These are phyloP conservation scores for Fusarium praegraminearum DNA, from an alignment of 2,329 filamentous ascomycete genomes.

Conservation along the genomic window DNA sequence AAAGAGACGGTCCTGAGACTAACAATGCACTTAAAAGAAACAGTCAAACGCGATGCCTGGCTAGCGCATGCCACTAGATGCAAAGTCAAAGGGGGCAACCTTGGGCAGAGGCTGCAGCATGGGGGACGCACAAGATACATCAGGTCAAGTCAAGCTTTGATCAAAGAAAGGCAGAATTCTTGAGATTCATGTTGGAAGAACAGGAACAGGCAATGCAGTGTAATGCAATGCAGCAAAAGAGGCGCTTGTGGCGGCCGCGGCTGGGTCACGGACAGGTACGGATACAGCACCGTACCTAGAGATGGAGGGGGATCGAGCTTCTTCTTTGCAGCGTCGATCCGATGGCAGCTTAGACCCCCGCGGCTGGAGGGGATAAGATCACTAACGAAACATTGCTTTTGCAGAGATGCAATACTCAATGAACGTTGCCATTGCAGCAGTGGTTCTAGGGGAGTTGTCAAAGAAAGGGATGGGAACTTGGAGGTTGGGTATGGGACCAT, in stretches of 20 bases:
- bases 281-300: neutral
- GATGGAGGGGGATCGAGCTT: conserved; percentile 27
- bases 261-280: conserved; percentile 15
- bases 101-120: neutral
- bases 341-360: conserved; percentile 32
- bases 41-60: conserved; percentile 11
- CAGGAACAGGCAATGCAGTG: conserved; percentile 16
- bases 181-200: conserved; percentile 17
- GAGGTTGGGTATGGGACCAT: neutral
- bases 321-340: conserved; percentile 37
- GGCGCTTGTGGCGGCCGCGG: conserved; percentile 44
- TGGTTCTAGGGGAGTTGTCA: neutral
- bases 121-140: conserved; percentile 3
- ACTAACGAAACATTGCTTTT: conserved; percentile 23
- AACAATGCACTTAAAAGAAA: conserved; percentile 34
- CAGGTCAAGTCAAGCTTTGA: neutral
- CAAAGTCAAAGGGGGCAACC: conserved; percentile 33
- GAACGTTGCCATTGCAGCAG: neutral
- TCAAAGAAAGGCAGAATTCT: conserved; percentile 9
- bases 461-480: conserved; percentile 15
- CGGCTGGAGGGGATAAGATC: conserved; percentile 16
- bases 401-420: conserved; percentile 1
- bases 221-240: conserved; percentile 16
- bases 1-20: conserved; percentile 33
- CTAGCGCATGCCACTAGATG: conserved; percentile 31